Percentiles rank a stretch among this genome's conserved stretches.
phyloP scores from a whole-genome alignment of 2,329 filamentous ascomycete species.

The Penicillium sp. region DNA sequence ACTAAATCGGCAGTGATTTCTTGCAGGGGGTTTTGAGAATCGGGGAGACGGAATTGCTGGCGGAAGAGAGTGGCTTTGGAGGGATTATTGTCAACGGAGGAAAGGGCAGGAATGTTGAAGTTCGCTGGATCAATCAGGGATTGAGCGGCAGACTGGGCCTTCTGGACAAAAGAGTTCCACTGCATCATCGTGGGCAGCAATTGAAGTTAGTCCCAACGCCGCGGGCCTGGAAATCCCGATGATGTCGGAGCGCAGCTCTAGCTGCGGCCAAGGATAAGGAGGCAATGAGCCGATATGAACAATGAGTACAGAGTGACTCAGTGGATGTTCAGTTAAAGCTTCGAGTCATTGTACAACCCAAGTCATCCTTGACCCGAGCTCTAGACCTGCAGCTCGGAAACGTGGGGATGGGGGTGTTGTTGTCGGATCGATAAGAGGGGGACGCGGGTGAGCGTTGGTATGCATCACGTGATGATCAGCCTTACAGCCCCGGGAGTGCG shows the following conservation, averaged over 20 bases:
- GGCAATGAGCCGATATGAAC: conserved; percentile 15
- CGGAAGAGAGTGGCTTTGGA: conserved; percentile 92
- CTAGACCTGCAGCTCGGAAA: conserved; percentile 15
- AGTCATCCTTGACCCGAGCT: conserved; percentile 20
- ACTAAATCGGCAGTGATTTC: conserved; percentile 96
- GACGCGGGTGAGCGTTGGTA: conserved; percentile 7
- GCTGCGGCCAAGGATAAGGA: conserved; percentile 19
- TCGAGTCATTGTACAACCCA: conserved; percentile 27
- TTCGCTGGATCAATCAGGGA: conserved; percentile 87
- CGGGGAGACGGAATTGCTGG: conserved; percentile 90
- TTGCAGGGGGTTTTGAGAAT: conserved; percentile 85
- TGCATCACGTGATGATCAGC: conserved; percentile 19
- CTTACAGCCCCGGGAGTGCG: conserved; percentile 8
- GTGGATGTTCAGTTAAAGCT: conserved; percentile 11
- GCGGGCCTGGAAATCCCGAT: conserved; percentile 10
- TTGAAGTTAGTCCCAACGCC: conserved; percentile 2
- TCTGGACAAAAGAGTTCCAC: conserved; percentile 80
- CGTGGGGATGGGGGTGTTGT: conserved; percentile 17
- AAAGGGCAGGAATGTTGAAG: conserved; percentile 65
- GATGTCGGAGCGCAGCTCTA: conserved; percentile 23
- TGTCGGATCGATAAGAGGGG: conserved; percentile 23
- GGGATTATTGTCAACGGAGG: conserved; percentile 70
- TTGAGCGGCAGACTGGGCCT: conserved; percentile 89
- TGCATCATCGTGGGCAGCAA: conserved; percentile 49
- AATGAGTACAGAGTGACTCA: conserved; percentile 19